phyloP scores from a whole-genome alignment of 2,329 filamentous ascomycete genomes.

The Talaromyces amestolkiae region DNA sequence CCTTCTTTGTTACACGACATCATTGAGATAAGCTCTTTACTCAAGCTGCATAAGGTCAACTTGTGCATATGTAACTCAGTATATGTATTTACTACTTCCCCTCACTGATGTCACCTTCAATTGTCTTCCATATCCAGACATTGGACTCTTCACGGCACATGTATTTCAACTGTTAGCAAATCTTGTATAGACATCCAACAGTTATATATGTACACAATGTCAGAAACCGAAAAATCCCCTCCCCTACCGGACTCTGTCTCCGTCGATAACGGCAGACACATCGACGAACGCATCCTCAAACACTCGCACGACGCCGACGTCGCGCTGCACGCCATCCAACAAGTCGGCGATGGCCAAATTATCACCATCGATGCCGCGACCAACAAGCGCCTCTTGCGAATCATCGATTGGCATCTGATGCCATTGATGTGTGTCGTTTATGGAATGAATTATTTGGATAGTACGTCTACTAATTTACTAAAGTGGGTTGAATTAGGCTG shows the following conservation, averaged over 20 bases:
- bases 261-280: conserved; percentile 14
- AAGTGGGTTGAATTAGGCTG: not conserved
- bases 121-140: not conserved
- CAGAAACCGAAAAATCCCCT: conserved; percentile 18
- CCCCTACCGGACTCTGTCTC: not conserved
- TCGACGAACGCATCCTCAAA: conserved; percentile 44
- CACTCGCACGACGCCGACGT: conserved; percentile 60
- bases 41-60: too few relatives aligned
- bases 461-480: conserved; percentile 26
- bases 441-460: conserved; percentile 57
- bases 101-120: not conserved
- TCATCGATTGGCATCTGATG: conserved; percentile 63
- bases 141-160: not conserved
- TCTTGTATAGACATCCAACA: not conserved
- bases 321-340: conserved; percentile 57
- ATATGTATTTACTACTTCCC: not conserved
- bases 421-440: conserved; percentile 60
- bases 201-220: not conserved
- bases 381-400: conserved; percentile 58
- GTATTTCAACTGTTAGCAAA: not conserved
- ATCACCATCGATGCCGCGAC: conserved; percentile 56
- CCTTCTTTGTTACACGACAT: not conserved
- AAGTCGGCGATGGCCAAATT: conserved; percentile 46
- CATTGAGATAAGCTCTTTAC: not conserved
- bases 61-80: too few relatives aligned